Conservation (phyloP, 1,284 basidiomycete genomes). For the Farysia itapuensis region DNA sequence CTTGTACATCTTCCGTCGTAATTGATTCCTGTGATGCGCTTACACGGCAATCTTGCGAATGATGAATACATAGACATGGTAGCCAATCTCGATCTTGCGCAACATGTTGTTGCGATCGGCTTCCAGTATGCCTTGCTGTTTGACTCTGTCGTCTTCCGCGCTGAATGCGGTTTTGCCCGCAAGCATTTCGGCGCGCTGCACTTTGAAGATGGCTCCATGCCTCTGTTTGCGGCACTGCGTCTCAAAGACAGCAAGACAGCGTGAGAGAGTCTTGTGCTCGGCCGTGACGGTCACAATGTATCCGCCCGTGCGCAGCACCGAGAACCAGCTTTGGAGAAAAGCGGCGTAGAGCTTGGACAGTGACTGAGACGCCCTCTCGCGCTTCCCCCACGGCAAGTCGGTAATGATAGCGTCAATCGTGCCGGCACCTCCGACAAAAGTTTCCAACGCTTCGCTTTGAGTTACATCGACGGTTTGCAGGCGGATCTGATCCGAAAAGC, state of each 20-base stretch:
- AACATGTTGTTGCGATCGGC: constrained; percentile 14
- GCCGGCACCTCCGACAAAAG: constrained; percentile 17
- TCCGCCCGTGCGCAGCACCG: constrained; percentile 26
- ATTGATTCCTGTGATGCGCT: no score
- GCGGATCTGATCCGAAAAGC: constrained; percentile 5
- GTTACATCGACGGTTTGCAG: constrained; percentile 16
- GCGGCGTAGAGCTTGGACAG: constrained; percentile 23
- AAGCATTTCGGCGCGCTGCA: constrained; percentile 24
- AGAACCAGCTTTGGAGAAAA: constrained; percentile 29
- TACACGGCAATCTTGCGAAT: constrained; percentile 25
- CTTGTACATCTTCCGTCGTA: constrained; percentile 35
- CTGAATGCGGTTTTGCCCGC: neutral
- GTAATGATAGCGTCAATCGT: constrained; percentile 41
- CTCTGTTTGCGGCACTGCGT: constrained; percentile 27
- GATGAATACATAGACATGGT: constrained; percentile 36
- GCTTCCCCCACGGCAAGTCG: constrained; percentile 37
- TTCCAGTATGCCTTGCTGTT: constrained; percentile 17
- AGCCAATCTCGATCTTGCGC: constrained; percentile 40
- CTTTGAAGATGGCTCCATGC: constrained; percentile 5
- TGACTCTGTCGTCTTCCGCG: constrained; percentile 21
- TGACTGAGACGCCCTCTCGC: constrained; percentile 24
- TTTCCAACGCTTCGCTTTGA: constrained; percentile 5
- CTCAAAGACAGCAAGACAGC: constrained; percentile 23
- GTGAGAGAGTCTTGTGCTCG: constrained; percentile 24
- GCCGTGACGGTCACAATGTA: constrained; percentile 31